These are phyloP conservation scores for Eucalyptus cladocalyx DNA, from an alignment of 345 rosid species.

Conservation along the genomic window DNA sequence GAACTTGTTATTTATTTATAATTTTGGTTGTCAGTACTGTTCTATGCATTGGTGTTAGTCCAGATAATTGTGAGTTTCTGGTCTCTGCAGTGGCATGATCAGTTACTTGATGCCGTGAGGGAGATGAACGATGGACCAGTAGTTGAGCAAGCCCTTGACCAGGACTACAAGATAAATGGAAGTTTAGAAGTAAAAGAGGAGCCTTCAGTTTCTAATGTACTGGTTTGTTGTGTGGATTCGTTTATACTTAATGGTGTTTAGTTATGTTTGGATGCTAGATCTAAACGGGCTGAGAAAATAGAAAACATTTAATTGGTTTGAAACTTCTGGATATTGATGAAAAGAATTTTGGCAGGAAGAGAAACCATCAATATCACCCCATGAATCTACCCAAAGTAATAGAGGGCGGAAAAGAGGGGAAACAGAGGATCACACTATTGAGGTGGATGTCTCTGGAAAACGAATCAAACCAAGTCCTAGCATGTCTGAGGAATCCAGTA, in stretches of 20 bases:
- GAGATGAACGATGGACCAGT: constrained; percentile 52
- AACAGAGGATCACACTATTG: constrained; percentile 32
- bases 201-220: constrained; percentile 32
- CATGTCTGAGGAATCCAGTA: constrained; percentile 47
- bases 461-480: constrained; percentile 50
- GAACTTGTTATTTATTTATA: background rate
- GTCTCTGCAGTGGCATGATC: constrained; percentile 81
- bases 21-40: background rate
- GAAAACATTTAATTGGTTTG: background rate
- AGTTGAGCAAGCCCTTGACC: constrained; percentile 29
- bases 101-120: constrained; percentile 59
- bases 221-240: background rate
- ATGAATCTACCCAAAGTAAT: constrained; percentile 22
- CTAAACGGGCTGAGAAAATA: background rate
- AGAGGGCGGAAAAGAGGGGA: constrained; percentile 63
- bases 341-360: constrained; percentile 39
- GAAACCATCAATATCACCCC: constrained; percentile 9
- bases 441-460: constrained; percentile 45
- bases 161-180: constrained; percentile 37
- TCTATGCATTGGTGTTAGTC: background rate
- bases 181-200: constrained; percentile 33
- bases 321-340: constrained; percentile 4
- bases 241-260: background rate
- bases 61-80: background rate
- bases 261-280: background rate